Conservation (phyloP, 306 rosid species). For the Alnus glutinosa region DNA sequence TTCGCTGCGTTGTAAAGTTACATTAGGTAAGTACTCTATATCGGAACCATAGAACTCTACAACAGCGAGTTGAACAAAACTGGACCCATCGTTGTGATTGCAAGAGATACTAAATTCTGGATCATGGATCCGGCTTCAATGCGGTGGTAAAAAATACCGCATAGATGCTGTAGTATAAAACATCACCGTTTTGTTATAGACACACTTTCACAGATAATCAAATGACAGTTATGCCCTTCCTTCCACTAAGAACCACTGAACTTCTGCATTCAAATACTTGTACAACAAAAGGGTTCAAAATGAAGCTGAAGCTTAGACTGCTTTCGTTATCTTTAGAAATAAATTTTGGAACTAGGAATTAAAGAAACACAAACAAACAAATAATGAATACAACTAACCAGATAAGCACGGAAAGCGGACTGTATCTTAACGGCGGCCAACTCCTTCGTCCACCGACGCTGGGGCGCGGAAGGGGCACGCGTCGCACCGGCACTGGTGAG, state of each 20-base stretch:
- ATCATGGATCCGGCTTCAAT: too few species aligned
- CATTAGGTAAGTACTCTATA: neutral
- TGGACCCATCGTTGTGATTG: neutral
- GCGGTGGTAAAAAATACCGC: too few species aligned
- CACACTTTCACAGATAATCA: too few species aligned
- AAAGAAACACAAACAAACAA: neutral
- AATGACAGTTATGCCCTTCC: too few species aligned
- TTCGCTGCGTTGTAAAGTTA: conserved; percentile 7
- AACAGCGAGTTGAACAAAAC: conserved; percentile 15
- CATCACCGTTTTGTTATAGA: too few species aligned
- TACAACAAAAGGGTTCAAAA: too few species aligned
- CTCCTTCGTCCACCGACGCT: conserved; percentile 32
- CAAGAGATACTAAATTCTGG: conserved; percentile 17
- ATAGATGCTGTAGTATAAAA: too few species aligned
- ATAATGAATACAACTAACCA: conserved; percentile 44
- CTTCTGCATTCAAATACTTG: too few species aligned
- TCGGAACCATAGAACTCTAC: conserved; percentile 32
- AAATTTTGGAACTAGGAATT: neutral
- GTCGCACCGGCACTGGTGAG: conserved; percentile 41
- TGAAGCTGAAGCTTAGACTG: too few species aligned
- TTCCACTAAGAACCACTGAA: too few species aligned
- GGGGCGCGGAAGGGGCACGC: conserved; percentile 3
- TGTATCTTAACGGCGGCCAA: conserved; percentile 66
- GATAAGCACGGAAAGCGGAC: conserved; percentile 78
- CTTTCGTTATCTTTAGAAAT: neutral